Conservation (phyloP, 2,329 filamentous ascomycete species). For the Claviceps sp. region DNA sequence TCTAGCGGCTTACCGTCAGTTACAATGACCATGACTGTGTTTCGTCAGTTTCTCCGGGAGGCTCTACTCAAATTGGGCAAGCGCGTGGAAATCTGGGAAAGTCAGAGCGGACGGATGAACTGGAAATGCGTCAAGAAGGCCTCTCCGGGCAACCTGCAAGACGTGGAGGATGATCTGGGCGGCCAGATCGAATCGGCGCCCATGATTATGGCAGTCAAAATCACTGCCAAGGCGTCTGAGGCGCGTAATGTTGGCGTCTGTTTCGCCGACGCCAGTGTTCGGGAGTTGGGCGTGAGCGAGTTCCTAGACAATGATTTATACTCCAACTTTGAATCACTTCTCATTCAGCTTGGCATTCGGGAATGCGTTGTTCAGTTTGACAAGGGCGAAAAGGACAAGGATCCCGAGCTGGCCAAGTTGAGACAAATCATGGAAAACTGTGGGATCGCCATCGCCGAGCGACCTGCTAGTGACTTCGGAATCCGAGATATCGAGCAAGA, state of each 20-base stretch:
- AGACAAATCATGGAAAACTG: constrained; percentile 84
- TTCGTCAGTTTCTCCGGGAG: constrained; percentile 88
- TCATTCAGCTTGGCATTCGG: constrained; percentile 92
- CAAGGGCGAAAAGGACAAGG: constrained; percentile 66
- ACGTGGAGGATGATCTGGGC: constrained; percentile 90
- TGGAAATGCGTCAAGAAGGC: constrained; percentile 90
- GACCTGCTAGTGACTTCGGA: constrained; percentile 63
- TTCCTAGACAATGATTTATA: constrained; percentile 98
- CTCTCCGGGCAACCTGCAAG: constrained; percentile 90
- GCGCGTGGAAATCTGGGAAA: constrained; percentile 81
- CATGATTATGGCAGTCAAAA: constrained; percentile 89
- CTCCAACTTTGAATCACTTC: constrained; percentile 90
- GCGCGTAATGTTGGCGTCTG: constrained; percentile 83
- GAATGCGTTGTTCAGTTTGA: constrained; percentile 84
- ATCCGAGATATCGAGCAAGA: constrained; percentile 94
- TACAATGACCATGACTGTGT: constrained; percentile 89
- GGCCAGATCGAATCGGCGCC: constrained; percentile 77
- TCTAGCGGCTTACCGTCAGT: constrained; percentile 82
- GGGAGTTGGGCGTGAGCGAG: constrained; percentile 91
- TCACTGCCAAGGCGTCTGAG: constrained; percentile 76
- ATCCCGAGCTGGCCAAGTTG: constrained; percentile 78
- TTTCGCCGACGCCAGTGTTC: constrained; percentile 92
- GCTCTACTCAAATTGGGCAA: constrained; percentile 85
- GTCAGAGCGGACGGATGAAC: constrained; percentile 61
- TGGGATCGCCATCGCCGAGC: constrained; percentile 77